Evolutionary conservation across 768 basidiomycete genomes (phyloP).

Genomic region (Hygrophorus pudorinus): DNA sequence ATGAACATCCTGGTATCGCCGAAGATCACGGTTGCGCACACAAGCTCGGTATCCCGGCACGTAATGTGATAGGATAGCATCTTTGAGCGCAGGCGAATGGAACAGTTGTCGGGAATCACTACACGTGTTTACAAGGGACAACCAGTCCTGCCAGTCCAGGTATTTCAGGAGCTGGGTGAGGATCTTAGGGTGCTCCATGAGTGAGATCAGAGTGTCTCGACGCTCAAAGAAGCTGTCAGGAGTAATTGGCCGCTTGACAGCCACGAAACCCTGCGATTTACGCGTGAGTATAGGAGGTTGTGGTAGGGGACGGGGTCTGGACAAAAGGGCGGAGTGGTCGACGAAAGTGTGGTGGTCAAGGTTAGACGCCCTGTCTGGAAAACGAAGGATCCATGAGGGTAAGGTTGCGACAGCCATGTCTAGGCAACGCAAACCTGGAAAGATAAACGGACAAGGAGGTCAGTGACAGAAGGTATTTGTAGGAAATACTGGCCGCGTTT

Average conservation of each 20-base stretch:
- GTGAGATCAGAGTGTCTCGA: slow-evolving; percentile 5
- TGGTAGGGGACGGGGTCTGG: background rate
- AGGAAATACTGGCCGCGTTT: no score
- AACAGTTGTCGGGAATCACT: slow-evolving; percentile 22
- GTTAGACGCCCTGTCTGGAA: no score
- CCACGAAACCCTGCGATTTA: background rate
- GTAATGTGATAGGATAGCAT: slow-evolving; percentile 36
- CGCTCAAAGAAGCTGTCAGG: background rate
- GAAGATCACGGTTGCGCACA: slow-evolving; percentile 29
- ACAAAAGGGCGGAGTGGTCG: background rate
- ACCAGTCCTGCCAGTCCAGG: slow-evolving; percentile 29
- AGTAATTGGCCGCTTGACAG: slow-evolving; percentile 7
- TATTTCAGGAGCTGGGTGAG: slow-evolving; percentile 20
- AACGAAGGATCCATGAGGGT: no score
- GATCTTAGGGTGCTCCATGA: slow-evolving; percentile 13
- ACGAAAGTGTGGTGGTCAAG: no score
- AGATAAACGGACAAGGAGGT: no score
- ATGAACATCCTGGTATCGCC: slow-evolving; percentile 34
- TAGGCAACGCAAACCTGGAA: no score
- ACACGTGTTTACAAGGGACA: slow-evolving; percentile 31
- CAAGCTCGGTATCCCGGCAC: slow-evolving; percentile 48
- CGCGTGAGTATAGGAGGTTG: no score
- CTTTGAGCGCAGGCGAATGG: slow-evolving; percentile 17
- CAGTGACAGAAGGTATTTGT: no score
- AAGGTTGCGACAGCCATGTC: no score